These are phyloP conservation scores for Phlebiopsis flavidoalba DNA, from an alignment of 768 basidiomycete genomes.

Conservation along the genomic window DNA sequence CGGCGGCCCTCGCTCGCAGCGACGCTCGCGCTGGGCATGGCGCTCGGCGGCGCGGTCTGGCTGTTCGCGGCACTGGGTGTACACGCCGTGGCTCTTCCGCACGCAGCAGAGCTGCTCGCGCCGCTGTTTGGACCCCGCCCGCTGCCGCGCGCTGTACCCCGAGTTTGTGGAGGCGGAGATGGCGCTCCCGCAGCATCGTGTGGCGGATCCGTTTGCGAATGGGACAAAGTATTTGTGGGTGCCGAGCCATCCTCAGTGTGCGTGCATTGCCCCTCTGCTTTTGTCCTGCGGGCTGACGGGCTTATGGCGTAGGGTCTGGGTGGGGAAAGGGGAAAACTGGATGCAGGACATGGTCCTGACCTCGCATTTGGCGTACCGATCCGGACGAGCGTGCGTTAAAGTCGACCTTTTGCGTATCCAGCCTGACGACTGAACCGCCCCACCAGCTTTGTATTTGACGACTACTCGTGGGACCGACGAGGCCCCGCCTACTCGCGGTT, in stretches of 20 bases:
- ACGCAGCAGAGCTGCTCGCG: too few species aligned
- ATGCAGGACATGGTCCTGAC: constrained; percentile 34
- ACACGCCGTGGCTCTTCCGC: too few species aligned
- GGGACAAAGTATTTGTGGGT: constrained; percentile 42
- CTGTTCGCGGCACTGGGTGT: too few species aligned
- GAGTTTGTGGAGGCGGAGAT: constrained; percentile 26
- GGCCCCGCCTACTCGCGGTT: constrained; percentile 32
- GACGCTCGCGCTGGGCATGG: too few species aligned
- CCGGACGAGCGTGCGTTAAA: constrained; percentile 32
- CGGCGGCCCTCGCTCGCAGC: too few species aligned
- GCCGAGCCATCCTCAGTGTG: constrained; percentile 42
- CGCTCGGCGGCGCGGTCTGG: too few species aligned
- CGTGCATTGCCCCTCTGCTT: constrained; percentile 13
- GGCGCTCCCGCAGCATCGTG: constrained; percentile 40
- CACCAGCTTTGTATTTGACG: constrained; percentile 43
- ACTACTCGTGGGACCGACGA: constrained; percentile 47
- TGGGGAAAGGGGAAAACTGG: constrained; percentile 39
- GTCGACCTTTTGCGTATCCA: neutral
- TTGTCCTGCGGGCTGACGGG: neutral
- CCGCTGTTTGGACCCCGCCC: neutral
- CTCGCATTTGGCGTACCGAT: constrained; percentile 27
- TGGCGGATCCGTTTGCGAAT: constrained; percentile 33
- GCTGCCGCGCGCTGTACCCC: constrained; percentile 25
- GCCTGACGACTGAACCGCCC: neutral
- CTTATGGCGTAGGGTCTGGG: constrained; percentile 27